phyloP scores from a whole-genome alignment of 169 alveolate species.

The Toxoplasma gondii region DNA sequence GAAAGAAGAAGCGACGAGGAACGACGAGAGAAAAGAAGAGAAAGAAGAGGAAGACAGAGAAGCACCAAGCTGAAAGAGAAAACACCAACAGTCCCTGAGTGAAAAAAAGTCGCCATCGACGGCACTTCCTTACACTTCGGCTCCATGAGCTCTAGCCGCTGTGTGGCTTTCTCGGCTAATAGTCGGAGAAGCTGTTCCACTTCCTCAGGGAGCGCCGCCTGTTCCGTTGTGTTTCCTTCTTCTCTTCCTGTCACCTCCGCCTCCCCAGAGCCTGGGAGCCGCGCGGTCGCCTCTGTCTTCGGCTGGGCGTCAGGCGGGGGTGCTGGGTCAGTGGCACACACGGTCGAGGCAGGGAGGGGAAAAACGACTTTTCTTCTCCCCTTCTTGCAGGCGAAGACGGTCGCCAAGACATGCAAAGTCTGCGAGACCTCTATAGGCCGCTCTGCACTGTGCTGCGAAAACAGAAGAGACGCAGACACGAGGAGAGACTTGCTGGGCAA shows the following conservation, averaged over 20 bases:
- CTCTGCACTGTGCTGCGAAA: conserved; percentile 5
- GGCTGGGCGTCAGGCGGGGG: background rate
- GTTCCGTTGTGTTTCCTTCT: background rate
- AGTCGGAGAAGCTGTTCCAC: background rate
- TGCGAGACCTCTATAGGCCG: conserved; percentile 41
- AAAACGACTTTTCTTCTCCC: background rate
- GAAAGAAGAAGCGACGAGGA: too few relatives aligned
- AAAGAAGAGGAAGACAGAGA: too few relatives aligned
- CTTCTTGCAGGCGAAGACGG: background rate
- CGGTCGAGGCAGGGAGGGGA: background rate
- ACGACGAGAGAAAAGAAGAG: too few relatives aligned
- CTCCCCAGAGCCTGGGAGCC: background rate
- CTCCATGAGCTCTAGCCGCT: background rate
- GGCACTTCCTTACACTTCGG: background rate
- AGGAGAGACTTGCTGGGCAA: background rate
- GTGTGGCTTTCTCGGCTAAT: background rate
- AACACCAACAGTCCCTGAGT: too few relatives aligned
- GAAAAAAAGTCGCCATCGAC: too few relatives aligned
- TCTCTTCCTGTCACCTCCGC: background rate
- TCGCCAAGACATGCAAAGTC: background rate
- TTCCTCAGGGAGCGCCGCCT: background rate
- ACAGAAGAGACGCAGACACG: background rate
- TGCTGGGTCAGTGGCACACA: background rate
- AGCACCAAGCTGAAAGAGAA: too few relatives aligned
- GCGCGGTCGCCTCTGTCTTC: too few relatives aligned